These are phyloP conservation scores for Paratinospora sagittata DNA, from an alignment of 164 flowering plant genomes.

Conservation along the genomic window DNA sequence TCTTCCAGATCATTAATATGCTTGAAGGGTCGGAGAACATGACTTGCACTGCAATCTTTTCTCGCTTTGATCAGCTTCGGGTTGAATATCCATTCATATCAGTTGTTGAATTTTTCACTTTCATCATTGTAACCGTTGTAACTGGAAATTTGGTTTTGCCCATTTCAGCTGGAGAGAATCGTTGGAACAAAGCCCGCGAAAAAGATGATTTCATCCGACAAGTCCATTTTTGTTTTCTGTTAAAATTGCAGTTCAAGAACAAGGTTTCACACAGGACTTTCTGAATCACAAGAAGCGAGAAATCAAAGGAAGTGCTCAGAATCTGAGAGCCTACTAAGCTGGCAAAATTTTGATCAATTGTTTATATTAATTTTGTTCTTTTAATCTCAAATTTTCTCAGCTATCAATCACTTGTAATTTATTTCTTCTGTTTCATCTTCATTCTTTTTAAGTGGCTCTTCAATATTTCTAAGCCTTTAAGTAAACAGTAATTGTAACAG, in stretches of 20 bases:
- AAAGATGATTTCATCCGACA: too few relatives aligned
- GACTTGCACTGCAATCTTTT: too few relatives aligned
- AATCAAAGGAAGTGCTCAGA: background rate
- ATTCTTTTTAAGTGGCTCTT: too few relatives aligned
- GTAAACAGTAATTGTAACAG: too few relatives aligned
- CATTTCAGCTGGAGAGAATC: conserved; percentile 73
- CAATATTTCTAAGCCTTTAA: too few relatives aligned
- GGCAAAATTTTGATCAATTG: too few relatives aligned
- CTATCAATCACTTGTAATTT: background rate
- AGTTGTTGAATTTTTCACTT: too few relatives aligned
- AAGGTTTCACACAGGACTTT: background rate
- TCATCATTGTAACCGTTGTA: conserved; percentile 41
- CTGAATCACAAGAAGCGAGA: background rate
- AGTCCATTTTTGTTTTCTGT: too few relatives aligned
- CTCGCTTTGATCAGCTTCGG: too few relatives aligned
- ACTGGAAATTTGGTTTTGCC: background rate
- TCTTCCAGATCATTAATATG: too few relatives aligned
- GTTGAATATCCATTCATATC: too few relatives aligned
- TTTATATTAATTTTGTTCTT: background rate
- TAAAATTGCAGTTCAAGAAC: conserved; percentile 10
- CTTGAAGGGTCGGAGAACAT: too few relatives aligned
- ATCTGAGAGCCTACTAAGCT: background rate
- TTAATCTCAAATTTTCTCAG: background rate
- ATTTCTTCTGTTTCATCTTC: background rate
- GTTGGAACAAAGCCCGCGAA: conserved; percentile 74